Percentiles rank a stretch among this genome's conserved stretches.
phyloP scores from a whole-genome alignment of 106 monocot species.

The Apostasia ramifera region DNA sequence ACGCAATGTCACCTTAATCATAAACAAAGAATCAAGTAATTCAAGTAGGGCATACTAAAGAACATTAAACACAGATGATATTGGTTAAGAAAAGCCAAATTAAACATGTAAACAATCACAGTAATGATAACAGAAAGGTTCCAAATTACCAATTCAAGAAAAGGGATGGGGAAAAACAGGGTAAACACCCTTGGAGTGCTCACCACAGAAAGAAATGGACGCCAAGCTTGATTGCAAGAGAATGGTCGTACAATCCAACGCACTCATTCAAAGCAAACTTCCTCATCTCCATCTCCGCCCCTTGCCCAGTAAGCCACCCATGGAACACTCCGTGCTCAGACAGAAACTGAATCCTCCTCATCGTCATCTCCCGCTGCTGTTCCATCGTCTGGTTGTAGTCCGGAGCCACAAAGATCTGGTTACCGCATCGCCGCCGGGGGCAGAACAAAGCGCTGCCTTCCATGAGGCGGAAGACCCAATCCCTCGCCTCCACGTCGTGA shows the following conservation, averaged over 20 bases:
- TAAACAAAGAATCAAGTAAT: no score
- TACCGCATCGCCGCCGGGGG: conserved; percentile 24
- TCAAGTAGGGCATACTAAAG: no score
- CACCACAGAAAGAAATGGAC: conserved; percentile 95
- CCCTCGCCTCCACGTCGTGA: conserved; percentile 51
- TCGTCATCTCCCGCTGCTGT: conserved; percentile 76
- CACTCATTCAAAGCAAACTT: conserved; percentile 63
- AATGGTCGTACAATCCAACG: conserved; percentile 67
- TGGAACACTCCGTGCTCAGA: conserved; percentile 40
- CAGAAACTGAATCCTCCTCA: conserved; percentile 65
- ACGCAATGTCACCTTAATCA: no score
- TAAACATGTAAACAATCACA: no score
- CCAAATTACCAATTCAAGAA: background rate
- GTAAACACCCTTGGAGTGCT: background rate
- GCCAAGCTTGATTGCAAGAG: conserved; percentile 69
- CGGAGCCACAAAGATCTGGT: conserved; percentile 42
- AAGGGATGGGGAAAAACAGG: background rate
- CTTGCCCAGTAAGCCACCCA: conserved; percentile 62
- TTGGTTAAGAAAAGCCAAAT: no score
- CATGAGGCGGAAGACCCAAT: conserved; percentile 66
- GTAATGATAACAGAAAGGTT: no score
- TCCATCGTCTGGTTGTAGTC: conserved; percentile 88
- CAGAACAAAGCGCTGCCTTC: conserved; percentile 65
- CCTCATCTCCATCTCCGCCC: conserved; percentile 40
- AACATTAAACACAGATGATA: no score